Conservation (phyloP, 2,329 filamentous ascomycete species). For the Neoscytalidium dimidiatum region DNA sequence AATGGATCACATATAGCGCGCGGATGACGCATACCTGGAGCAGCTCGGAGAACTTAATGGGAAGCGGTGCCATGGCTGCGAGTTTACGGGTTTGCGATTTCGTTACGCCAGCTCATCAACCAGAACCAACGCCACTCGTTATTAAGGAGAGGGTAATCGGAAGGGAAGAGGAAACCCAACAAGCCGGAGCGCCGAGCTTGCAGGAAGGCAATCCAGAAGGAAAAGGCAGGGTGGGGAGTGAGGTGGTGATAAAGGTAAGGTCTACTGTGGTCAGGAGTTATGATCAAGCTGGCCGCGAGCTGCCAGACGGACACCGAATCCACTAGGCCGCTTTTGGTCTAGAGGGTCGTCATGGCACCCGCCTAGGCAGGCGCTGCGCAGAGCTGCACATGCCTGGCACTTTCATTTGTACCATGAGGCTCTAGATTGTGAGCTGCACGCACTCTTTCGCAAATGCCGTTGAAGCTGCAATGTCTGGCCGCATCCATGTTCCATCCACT, state of each 20-base stretch:
- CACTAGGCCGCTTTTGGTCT: slow-evolving; percentile 7
- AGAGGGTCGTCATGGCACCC: slow-evolving; percentile 10
- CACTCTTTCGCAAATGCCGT: neutral
- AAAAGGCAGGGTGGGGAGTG: slow-evolving; percentile 4
- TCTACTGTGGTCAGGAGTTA: slow-evolving; percentile 13
- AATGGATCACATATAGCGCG: slow-evolving; percentile 11
- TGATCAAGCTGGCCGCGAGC: slow-evolving; percentile 20
- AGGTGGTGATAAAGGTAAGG: slow-evolving; percentile 18
- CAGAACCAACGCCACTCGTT: slow-evolving; percentile 15
- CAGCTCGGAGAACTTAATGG: slow-evolving; percentile 92
- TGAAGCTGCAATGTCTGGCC: neutral
- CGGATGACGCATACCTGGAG: slow-evolving; percentile 63
- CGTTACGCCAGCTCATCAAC: slow-evolving; percentile 40
- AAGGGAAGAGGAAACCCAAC: slow-evolving; percentile 35
- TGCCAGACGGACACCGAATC: neutral
- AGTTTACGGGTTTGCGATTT: slow-evolving; percentile 27
- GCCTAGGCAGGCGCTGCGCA: neutral
- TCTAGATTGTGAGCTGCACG: neutral
- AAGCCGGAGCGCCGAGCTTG: slow-evolving; percentile 20
- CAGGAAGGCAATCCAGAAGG: slow-evolving; percentile 16
- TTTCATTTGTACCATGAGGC: neutral
- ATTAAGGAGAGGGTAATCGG: slow-evolving; percentile 27
- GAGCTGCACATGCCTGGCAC: neutral
- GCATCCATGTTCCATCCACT: no score
- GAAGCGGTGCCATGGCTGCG: slow-evolving; percentile 67